Conservation (phyloP, 2,329 filamentous ascomycete genomes). For the Xylariaceae sp. region DNA sequence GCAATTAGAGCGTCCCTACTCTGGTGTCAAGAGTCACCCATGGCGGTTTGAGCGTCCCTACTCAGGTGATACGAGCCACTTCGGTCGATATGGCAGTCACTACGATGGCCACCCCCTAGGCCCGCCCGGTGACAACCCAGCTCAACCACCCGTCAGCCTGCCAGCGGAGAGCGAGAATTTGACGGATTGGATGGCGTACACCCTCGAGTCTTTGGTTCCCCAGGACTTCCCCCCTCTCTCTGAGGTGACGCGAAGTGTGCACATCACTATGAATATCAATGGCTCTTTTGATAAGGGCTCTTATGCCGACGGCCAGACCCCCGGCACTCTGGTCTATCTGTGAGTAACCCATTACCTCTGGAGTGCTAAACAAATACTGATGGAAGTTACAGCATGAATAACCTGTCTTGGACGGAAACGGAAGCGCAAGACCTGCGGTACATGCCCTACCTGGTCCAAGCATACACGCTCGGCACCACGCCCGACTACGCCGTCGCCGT, state of each 20-base stretch:
- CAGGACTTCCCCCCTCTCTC: conserved; percentile 29
- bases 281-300: conserved; percentile 26
- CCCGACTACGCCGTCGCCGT: conserved; percentile 45
- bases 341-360: conserved; percentile 11
- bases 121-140: conserved; percentile 19
- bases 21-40: neutral
- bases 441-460: conserved; percentile 42
- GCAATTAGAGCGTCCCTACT: too few species aligned
- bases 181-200: conserved; percentile 37
- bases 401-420: conserved; percentile 36
- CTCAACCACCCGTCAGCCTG: conserved; percentile 23
- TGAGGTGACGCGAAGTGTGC: conserved; percentile 43
- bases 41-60: too few species aligned
- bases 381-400: conserved; percentile 26
- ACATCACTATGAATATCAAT: conserved; percentile 35
- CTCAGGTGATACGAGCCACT: neutral
- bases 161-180: conserved; percentile 22
- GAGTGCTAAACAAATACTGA: neutral
- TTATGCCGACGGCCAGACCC: conserved; percentile 18
- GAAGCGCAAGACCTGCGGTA: conserved; percentile 15
- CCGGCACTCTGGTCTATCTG: conserved; percentile 29
- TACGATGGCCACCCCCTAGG: neutral
- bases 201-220: conserved; percentile 30
- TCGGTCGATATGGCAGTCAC: neutral
- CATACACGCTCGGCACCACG: conserved; percentile 42